Evolutionary conservation across 139 green algal species (phyloP), one percentile per base, ranked within the genome.

Genomic region (Micromonas commoda): DNA sequence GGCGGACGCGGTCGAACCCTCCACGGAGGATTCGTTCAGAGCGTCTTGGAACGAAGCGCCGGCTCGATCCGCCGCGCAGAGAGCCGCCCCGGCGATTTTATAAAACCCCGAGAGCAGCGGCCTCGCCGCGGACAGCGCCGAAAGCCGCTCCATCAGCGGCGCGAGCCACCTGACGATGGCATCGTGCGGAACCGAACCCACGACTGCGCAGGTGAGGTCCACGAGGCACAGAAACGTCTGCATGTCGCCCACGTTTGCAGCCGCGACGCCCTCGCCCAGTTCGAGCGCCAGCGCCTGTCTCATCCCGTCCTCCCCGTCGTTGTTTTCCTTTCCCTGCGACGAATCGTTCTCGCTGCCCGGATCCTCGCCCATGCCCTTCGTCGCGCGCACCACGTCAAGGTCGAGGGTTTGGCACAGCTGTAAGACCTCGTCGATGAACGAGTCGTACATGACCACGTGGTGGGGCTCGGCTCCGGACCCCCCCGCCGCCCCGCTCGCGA

Each of bases 201-300:
- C 61, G 19, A 75, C 68, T 32, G n/a, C 23, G 29, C 33, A 39
- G 26, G 38, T 21, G 33, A 75, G 53, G 23, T 75, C 37, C 6
- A 75, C 68, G 21, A 75, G 29, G 0, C 33, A 26, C 23, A 75
- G 23, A 61, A 75, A 75, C 31, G 68, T 75, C 53, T 75, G 68
- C 68, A 75, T 64, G 33, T 75, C 68, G 28, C 68, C 68, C 2
- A 37, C 37, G 53, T 75, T 75, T 33, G 21, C 29, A 0, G 68
- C 68, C 9, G 26, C 37, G 21, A 39, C 37, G 19, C 53, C 29
- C n/a, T 61, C 68, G 31, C 38, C 68, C 5, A 75, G 29, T 21
- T 39, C 53, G 24, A 75, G 23, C 37, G 68, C 68, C 5, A 75
- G 24, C 20, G 31, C 28, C 3, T 32, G n/a, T n/a, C n/a, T n/a